Evolutionary conservation across 305 asterid species (phyloP).

Genomic region (Lippia alba): DNA sequence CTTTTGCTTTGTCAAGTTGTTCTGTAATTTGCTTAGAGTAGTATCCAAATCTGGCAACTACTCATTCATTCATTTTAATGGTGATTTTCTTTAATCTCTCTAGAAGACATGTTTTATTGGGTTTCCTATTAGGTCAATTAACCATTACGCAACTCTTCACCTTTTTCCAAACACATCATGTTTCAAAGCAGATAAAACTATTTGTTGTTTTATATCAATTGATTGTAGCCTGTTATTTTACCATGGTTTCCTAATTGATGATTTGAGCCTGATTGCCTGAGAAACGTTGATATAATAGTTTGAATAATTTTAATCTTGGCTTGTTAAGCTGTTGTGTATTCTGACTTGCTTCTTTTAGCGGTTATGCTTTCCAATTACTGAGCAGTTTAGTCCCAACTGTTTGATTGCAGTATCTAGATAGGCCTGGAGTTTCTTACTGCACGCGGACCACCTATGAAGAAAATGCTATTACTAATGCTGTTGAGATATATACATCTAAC

Average conservation of each 20-base stretch:
- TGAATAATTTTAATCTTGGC: constrained; percentile 14
- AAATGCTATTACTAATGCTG: constrained; percentile 93
- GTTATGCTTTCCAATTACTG: constrained; percentile 3
- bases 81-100: not conserved
- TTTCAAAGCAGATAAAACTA: constrained; percentile 5
- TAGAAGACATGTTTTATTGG: not conserved
- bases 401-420: constrained; percentile 72
- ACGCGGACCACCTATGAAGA: constrained; percentile 92
- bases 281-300: constrained; percentile 6
- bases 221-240: constrained; percentile 2
- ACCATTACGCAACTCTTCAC: not conserved
- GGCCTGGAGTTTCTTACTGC: constrained; percentile 88
- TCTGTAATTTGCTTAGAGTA: not conserved
- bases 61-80: not conserved
- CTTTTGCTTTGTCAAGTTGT: constrained; percentile 21
- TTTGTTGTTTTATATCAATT: constrained; percentile 10
- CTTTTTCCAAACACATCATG: constrained; percentile 11
- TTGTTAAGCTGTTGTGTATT: constrained; percentile 12
- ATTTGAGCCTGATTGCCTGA: constrained; percentile 10
- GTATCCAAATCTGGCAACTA: constrained; percentile 8
- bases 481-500: constrained; percentile 76
- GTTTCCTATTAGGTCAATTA: constrained; percentile 17
- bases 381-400: constrained; percentile 19
- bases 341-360: not conserved
- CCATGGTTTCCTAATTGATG: constrained; percentile 20